Evolutionary conservation across 352 stramenopile genomes (phyloP).

Genomic region (Halophytophthora batemanensis): DNA sequence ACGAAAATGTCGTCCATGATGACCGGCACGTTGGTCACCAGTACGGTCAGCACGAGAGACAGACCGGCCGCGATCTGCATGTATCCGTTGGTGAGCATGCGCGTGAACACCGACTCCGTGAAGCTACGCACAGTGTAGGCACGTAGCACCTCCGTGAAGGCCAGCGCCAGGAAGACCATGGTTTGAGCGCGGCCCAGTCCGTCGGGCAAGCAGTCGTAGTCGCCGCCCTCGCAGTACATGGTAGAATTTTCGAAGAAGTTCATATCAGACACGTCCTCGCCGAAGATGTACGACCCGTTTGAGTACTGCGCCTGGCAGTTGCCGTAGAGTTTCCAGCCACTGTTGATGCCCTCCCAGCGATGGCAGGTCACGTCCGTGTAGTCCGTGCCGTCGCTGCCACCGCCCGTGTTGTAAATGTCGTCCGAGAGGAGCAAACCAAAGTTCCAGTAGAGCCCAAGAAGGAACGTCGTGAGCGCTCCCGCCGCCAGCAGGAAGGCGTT

Average conservation of each 20-base stretch:
- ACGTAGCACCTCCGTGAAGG: slow-evolving; percentile 72
- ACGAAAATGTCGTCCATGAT: slow-evolving; percentile 64
- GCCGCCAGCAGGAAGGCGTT: slow-evolving; percentile 55
- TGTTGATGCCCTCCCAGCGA: slow-evolving; percentile 46
- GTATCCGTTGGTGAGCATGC: slow-evolving; percentile 69
- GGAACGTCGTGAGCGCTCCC: slow-evolving; percentile 43
- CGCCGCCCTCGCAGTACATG: slow-evolving; percentile 49
- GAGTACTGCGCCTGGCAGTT: slow-evolving; percentile 45
- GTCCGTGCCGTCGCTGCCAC: slow-evolving; percentile 36
- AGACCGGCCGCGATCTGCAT: slow-evolving; percentile 52
- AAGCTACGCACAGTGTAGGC: slow-evolving; percentile 79
- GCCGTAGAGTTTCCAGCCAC: slow-evolving; percentile 50
- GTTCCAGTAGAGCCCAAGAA: slow-evolving; percentile 74
- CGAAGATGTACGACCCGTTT: slow-evolving; percentile 56
- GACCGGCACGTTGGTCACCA: slow-evolving; percentile 51
- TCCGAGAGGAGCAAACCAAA: slow-evolving; percentile 45
- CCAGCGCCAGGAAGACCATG: slow-evolving; percentile 68
- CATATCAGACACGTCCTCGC: slow-evolving; percentile 26
- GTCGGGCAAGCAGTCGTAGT: slow-evolving; percentile 58
- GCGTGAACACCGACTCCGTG: slow-evolving; percentile 51
- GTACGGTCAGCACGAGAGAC: slow-evolving; percentile 51
- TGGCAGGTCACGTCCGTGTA: slow-evolving; percentile 56
- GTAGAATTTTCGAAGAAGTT: slow-evolving; percentile 33
- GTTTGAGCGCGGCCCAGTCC: slow-evolving; percentile 64
- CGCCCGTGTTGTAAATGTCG: slow-evolving; percentile 52